phyloP scores from a whole-genome alignment of 805 yeast genomes.

The Yamadazyma scolyti region DNA sequence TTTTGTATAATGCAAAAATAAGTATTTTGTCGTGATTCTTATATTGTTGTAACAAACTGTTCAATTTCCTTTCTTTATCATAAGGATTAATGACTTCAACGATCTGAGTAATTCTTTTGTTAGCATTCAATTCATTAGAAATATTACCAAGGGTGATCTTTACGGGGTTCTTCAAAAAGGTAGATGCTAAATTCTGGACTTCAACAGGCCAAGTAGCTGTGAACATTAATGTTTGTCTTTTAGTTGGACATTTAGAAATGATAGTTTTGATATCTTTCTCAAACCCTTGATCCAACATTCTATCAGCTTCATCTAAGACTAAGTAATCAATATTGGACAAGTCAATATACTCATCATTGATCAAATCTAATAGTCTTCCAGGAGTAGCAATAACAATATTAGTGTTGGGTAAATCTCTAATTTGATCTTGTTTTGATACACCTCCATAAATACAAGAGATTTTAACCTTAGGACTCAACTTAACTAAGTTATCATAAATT shows the following conservation, averaged over 20 bases:
- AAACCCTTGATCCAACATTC: slow-evolving; percentile 98
- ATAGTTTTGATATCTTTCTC: slow-evolving; percentile 92
- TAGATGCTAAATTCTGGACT: slow-evolving; percentile 85
- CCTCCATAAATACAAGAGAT: slow-evolving; percentile 95
- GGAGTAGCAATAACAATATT: slow-evolving; percentile 95
- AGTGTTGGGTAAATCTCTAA: slow-evolving; percentile 59
- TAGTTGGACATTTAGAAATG: slow-evolving; percentile 50
- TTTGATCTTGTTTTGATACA: slow-evolving; percentile 92
- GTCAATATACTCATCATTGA: slow-evolving; percentile 82
- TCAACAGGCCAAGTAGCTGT: slow-evolving; percentile 99
- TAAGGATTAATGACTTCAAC: slow-evolving; percentile 84
- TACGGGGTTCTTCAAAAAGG: slow-evolving; percentile 82
- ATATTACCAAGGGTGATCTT: slow-evolving; percentile 91
- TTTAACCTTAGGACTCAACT: slow-evolving; percentile 59
- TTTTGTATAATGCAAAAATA: slow-evolving; percentile 91
- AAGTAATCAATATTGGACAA: slow-evolving; percentile 67
- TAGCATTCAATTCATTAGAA: slow-evolving; percentile 83
- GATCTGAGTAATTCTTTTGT: slow-evolving; percentile 86
- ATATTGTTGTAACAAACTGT: slow-evolving; percentile 71
- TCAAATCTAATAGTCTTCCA: slow-evolving; percentile 89
- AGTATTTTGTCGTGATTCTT: slow-evolving; percentile 75
- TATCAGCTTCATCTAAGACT: slow-evolving; percentile 95
- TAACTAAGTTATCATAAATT: slow-evolving; percentile 76
- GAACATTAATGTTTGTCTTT: slow-evolving; percentile 93
- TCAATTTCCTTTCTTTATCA: slow-evolving; percentile 72